Percentiles rank a stretch among this genome's conserved stretches.
Evolutionary conservation across 179 eudicot genomes (phyloP).

Genomic region (Camellia oleifera): DNA sequence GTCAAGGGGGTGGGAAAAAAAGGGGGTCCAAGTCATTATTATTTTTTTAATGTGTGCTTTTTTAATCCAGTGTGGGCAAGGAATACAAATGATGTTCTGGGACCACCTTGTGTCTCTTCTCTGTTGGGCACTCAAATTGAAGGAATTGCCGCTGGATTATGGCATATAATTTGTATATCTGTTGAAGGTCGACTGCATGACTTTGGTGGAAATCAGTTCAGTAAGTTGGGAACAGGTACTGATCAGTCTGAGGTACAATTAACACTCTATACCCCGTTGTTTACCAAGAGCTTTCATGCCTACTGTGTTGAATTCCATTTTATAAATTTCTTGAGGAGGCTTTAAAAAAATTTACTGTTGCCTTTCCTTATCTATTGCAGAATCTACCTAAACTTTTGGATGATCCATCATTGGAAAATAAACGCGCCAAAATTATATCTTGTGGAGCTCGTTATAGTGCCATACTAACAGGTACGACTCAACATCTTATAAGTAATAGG

Average conservation of each 20-base stretch:
- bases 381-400: conserved; percentile 71
- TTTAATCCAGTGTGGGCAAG: conserved; percentile 77
- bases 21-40: too few species aligned
- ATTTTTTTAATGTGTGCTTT: not conserved
- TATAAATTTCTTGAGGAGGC: not conserved
- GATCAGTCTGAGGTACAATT: conserved; percentile 80
- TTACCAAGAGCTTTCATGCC: not conserved
- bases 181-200: conserved; percentile 70
- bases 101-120: conserved; percentile 76
- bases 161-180: conserved; percentile 76
- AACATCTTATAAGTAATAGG: not conserved
- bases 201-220: conserved; percentile 90
- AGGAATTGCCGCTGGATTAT: conserved; percentile 69
- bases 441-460: conserved; percentile 92
- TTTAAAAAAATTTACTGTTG: not conserved
- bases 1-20: too few species aligned
- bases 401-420: conserved; percentile 61
- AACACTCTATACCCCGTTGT: not conserved
- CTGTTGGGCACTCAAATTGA: conserved; percentile 62
- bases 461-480: conserved; percentile 59
- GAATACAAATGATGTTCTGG: conserved; percentile 71
- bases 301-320: not conserved
- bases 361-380: conserved; percentile 22
- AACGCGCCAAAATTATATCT: conserved; percentile 53
- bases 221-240: conserved; percentile 78